Base-by-base conservation (phyloP, 805 yeast species). In the Ogataea ganodermae region DNA sequence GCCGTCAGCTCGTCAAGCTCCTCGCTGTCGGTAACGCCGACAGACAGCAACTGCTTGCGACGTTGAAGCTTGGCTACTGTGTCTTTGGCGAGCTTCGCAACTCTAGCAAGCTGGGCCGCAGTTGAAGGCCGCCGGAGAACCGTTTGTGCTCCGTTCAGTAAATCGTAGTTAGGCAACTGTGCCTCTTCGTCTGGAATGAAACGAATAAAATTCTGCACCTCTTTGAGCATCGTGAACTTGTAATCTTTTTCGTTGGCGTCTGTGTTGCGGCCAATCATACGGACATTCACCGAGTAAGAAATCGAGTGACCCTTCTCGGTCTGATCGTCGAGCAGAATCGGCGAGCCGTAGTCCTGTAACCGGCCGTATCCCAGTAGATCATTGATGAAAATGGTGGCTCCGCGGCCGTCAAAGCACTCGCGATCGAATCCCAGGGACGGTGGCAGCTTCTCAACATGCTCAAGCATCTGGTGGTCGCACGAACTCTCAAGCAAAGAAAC, bases 341-440 rank as follows among this genome's bases (percentile, higher is more conserved):
- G 84, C 0, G 81, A 73, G 2, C 85, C 86, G 38, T 73, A 58
- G 2, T 67, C 54, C 22, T 69, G 68, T 18, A 77, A 56, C 52
- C 78, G 73, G 8, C 84, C 85, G 57, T 80, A 80, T 0, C 85
- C 84, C 38, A 80, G 62, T 0, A 73, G 69, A 40, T 73, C 73
- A 42, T 65, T 62, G 14, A 67, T 55, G 31, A 55, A 49, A 26
- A 70, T 59, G 4, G 55, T 53, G 5, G 48, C 27, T 12, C 60
- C 65, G 32, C 55, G 51, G 3, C 66, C 61, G 31, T 52, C 53
- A 36, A 61, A 61, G 22, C 61, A 44, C 24, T 61, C 60, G 21
- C 49, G 50, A 48, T 68, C 69, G 3, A 69, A 47, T 20, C 75
- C 75, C 49, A 69, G 59, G 12, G 72, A 62, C n/a, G 76, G 76